Evolutionary conservation across 371 early-diverging fungal genomes (phyloP), one percentile per base, ranked within the genome.

Genomic region (Mucor plumbeus): DNA sequence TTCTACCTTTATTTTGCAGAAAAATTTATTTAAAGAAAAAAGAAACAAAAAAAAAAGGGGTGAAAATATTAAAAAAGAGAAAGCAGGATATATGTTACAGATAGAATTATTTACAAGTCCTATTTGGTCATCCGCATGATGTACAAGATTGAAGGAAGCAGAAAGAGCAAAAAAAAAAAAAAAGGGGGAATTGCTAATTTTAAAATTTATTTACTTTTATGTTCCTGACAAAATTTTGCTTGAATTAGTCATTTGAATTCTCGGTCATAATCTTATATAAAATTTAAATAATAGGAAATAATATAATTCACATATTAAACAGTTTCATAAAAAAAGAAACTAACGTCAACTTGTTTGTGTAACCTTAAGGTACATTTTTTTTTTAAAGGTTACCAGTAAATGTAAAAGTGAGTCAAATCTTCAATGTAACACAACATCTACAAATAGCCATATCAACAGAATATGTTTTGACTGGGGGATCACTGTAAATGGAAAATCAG

Each of bases 1-100:
- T 48, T 48, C 48, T 48, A 48, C 48, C 19, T 48, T 26, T 48
- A 48, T 48, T 48, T 48, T 48, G 48, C 48, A 48, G 48, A 48
- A 48, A 48, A 48, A 48, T n/a, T 43, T 43, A 43, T 43, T 15
- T 43, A 15, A 43, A 43, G 43, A 43, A 26, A 26, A 26, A 26
- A 26, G 21, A 19, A 19, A 19, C 21, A 7, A 48, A 48, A 19
- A 48, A 21, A 19, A 48, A 48, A 48, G 21, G 21, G 48, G 48
- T 11, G 38, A 9, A 21, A 48, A 19, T 3, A 26, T 8, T 7
- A 6, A 4, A 21, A 48, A 21, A 26, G 26, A 26, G 26, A 26
- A 26, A 26, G 26, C 26, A 26, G 26, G 26, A 26, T 9, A 48
- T n/a, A 19, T 48, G 48, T 48, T 48, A 48, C 48, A 48, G 21